Evolutionary conservation across 164 flowering plant species (phyloP).

Genomic region (Vitis cinerea): DNA sequence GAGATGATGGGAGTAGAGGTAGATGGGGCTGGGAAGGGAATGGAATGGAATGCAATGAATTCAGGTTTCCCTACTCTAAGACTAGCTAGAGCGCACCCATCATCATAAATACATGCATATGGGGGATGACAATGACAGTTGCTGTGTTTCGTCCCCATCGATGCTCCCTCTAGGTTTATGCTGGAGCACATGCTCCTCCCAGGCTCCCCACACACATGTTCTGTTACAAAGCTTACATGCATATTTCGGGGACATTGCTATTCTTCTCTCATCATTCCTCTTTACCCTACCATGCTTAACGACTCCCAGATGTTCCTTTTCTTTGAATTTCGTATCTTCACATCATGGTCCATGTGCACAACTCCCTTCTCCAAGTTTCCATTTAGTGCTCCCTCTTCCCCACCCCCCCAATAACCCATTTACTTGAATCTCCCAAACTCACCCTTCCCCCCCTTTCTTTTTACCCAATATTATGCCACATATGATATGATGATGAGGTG

Average conservation of each 20-base stretch:
- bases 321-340: slow-evolving; percentile 1
- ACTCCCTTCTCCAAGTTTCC: neutral
- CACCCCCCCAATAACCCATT: too few species aligned
- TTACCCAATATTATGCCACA: too few species aligned
- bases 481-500: too few species aligned
- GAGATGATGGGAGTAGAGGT: neutral
- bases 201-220: slow-evolving; percentile 18
- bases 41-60: slow-evolving; percentile 11
- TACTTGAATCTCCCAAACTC: too few species aligned
- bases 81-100: neutral
- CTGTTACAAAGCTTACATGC: slow-evolving; percentile 19
- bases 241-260: neutral
- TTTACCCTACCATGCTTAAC: slow-evolving; percentile 19
- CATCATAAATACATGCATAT: slow-evolving; percentile 8
- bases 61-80: slow-evolving; percentile 21
- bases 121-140: slow-evolving; percentile 33
- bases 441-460: too few species aligned
- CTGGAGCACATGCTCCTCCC: slow-evolving; percentile 28
- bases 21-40: neutral
- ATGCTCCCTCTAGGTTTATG: slow-evolving; percentile 16
- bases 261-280: slow-evolving; percentile 10
- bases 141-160: slow-evolving; percentile 21
- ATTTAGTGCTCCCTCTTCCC: neutral
- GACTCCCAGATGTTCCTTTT: neutral
- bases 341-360: slow-evolving; percentile 21